Evolutionary conservation across 495 filamentous ascomycete genomes (phyloP).

Genomic region (Hypoxylon rickii): DNA sequence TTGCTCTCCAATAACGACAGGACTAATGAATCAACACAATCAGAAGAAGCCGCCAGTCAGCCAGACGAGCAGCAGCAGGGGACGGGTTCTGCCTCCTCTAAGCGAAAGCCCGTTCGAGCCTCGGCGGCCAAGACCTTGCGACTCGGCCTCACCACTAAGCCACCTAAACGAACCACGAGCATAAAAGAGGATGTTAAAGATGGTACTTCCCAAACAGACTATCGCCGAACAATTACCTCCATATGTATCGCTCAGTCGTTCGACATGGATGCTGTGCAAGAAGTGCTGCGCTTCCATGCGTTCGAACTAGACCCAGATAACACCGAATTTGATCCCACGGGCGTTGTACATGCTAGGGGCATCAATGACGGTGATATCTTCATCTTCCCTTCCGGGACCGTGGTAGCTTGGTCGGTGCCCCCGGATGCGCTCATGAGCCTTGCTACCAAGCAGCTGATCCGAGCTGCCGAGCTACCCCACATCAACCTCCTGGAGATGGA

Average conservation of each 20-base stretch:
- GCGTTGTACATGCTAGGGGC: conserved; percentile 61
- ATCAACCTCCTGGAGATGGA: conserved; percentile 76
- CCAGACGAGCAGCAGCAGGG: conserved; percentile 8
- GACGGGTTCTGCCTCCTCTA: conserved; percentile 30
- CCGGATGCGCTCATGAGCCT: conserved; percentile 70
- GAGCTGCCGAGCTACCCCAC: conserved; percentile 77
- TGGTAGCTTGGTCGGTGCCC: conserved; percentile 86
- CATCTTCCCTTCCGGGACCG: conserved; percentile 95
- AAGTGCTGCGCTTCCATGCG: conserved; percentile 71
- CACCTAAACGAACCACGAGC: conserved; percentile 3
- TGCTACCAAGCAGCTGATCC: conserved; percentile 71
- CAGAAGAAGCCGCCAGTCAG: conserved; percentile 9
- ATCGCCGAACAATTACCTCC: conserved; percentile 68
- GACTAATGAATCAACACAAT: conserved; percentile 1
- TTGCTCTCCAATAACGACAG: conserved; percentile 39
- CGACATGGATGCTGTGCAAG: conserved; percentile 71
- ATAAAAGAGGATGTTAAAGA: conserved; percentile 15
- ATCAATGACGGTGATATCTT: conserved; percentile 80
- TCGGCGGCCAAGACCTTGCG: conserved; percentile 49
- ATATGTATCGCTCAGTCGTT: conserved; percentile 88
- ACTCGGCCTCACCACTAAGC: conserved; percentile 32
- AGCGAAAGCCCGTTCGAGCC: conserved; percentile 46
- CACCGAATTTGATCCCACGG: conserved; percentile 62
- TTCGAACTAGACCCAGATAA: conserved; percentile 66
- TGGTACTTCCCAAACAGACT: conserved; percentile 23